Percentiles rank a stretch among this genome's conserved stretches.
phyloP scores from a whole-genome alignment of 2,329 filamentous ascomycete genomes.

The Didymella pinodella region DNA sequence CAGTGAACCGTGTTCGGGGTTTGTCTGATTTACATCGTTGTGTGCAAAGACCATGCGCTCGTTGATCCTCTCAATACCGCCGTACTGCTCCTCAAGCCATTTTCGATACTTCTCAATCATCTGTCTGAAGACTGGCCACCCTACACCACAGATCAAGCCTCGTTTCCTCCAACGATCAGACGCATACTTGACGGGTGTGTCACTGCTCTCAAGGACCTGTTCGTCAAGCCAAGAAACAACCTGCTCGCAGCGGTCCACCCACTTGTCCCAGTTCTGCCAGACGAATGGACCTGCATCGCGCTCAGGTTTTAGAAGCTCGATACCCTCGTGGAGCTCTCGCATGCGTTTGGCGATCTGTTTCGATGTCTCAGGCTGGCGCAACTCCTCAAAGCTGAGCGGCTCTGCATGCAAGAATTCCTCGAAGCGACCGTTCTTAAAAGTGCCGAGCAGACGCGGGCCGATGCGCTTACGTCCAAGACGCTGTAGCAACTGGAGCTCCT shows the following conservation, averaged over 20 bases:
- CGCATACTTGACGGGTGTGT: slow-evolving; percentile 48
- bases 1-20: background rate
- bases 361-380: slow-evolving; percentile 83
- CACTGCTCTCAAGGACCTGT: slow-evolving; percentile 60
- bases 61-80: slow-evolving; percentile 70
- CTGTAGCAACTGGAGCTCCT: slow-evolving; percentile 84
- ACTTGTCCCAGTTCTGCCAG: slow-evolving; percentile 94
- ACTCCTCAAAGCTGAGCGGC: slow-evolving; percentile 76
- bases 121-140: slow-evolving; percentile 79
- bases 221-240: slow-evolving; percentile 66
- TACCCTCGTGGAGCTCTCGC: slow-evolving; percentile 92
- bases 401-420: slow-evolving; percentile 91
- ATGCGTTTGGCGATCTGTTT: slow-evolving; percentile 96
- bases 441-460: slow-evolving; percentile 87
- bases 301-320: slow-evolving; percentile 83
- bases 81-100: slow-evolving; percentile 77
- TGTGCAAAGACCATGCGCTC: slow-evolving; percentile 91
- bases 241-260: slow-evolving; percentile 74
- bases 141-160: slow-evolving; percentile 82
- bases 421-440: slow-evolving; percentile 93
- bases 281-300: slow-evolving; percentile 80
- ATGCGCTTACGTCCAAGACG: slow-evolving; percentile 91
- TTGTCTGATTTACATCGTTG: slow-evolving; percentile 76
- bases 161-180: slow-evolving; percentile 69
- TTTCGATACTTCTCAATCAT: slow-evolving; percentile 79